Percentiles rank a stretch among this genome's conserved stretches.
Conservation (phyloP, 179 eudicot species). For the Dionaea muscipula region DNA sequence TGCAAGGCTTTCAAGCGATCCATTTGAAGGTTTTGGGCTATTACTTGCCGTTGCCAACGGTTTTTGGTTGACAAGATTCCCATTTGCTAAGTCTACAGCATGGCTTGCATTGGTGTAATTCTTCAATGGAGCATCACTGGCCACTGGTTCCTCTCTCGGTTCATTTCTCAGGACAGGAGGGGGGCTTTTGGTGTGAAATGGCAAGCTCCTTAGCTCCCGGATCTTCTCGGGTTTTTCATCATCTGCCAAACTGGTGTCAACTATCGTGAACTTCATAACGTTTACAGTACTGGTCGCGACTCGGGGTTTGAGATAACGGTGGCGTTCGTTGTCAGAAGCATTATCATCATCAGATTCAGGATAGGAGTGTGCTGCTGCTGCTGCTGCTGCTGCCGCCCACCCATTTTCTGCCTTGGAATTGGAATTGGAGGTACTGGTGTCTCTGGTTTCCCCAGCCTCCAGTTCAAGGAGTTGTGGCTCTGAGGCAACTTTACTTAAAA, state of each 20-base stretch:
- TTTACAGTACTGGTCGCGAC: slow-evolving; percentile 18
- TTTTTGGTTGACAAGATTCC: neutral
- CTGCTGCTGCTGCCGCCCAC: slow-evolving; percentile 18
- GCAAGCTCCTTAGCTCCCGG: slow-evolving; percentile 31
- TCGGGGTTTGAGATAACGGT: slow-evolving; percentile 44
- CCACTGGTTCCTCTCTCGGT: slow-evolving; percentile 7
- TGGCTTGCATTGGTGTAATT: slow-evolving; percentile 2
- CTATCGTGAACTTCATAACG: slow-evolving; percentile 28
- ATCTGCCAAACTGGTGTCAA: slow-evolving; percentile 35
- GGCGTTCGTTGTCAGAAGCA: slow-evolving; percentile 27
- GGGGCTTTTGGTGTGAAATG: slow-evolving; percentile 20
- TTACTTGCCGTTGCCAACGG: neutral
- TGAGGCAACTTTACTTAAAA: slow-evolving; percentile 43
- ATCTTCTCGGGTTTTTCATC: slow-evolving; percentile 24
- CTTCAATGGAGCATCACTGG: slow-evolving; percentile 14
- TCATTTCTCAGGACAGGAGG: slow-evolving; percentile 10
- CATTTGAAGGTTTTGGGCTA: slow-evolving; percentile 7
- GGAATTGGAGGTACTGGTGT: slow-evolving; percentile 13
- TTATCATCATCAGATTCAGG: slow-evolving; percentile 15
- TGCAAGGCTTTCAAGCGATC: neutral
- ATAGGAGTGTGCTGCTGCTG: slow-evolving; percentile 12
- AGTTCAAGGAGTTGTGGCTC: slow-evolving; percentile 43
- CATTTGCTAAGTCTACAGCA: neutral
- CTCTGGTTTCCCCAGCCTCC: slow-evolving; percentile 19
- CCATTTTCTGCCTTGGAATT: slow-evolving; percentile 28